A percentile compares a stretch with the other conserved stretches of the same genome.
Evolutionary conservation across 140 eudicot species (phyloP).

Genomic region (Bidens hawaiensis): DNA sequence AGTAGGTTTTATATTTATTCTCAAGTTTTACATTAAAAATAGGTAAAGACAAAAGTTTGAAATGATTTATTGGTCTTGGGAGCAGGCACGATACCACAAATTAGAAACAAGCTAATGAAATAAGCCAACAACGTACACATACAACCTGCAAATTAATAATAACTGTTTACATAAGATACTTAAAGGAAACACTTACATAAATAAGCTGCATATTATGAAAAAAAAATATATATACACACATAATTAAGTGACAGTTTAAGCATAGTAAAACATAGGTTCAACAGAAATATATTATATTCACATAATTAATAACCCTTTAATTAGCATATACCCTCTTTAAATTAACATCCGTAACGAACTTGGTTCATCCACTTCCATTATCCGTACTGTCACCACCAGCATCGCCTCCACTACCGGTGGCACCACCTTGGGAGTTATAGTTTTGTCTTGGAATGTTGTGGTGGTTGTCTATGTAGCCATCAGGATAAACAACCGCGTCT

Average conservation of each 20-base stretch:
- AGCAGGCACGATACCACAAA: too few species aligned
- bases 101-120: neutral
- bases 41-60: too few species aligned
- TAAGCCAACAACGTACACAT: neutral
- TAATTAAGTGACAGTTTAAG: neutral
- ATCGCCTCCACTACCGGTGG: constrained; percentile 25
- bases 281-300: neutral
- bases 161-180: too few species aligned
- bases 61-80: neutral
- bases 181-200: too few species aligned
- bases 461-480: constrained; percentile 49
- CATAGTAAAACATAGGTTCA: constrained; percentile 1
- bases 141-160: too few species aligned
- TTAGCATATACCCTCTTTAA: too few species aligned
- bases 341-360: too few species aligned
- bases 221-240: too few species aligned
- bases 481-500: constrained; percentile 19
- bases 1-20: too few species aligned
- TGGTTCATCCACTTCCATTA: too few species aligned
- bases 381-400: constrained; percentile 20
- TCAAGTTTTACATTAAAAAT: too few species aligned
- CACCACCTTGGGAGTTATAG: constrained; percentile 35
- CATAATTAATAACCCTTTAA: neutral
- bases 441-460: constrained; percentile 54
- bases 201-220: too few species aligned